phyloP scores from a whole-genome alignment of 2,329 filamentous ascomycete species.

The Chrysoporthe deuterocubensis region DNA sequence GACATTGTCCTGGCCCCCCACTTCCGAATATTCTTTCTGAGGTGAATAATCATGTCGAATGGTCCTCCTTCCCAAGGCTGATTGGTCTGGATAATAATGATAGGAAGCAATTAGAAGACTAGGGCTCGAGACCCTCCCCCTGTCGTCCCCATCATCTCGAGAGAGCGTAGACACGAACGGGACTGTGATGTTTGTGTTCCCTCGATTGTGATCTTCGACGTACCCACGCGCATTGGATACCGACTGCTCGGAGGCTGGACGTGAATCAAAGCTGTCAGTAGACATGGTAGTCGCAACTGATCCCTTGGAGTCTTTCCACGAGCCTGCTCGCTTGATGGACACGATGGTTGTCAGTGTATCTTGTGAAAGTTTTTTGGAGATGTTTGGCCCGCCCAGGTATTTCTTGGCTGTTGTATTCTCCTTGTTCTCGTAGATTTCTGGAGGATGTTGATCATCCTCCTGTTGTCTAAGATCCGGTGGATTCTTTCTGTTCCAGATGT shows the following conservation, averaged over 20 bases:
- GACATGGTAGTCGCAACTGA: not conserved
- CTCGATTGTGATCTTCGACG: not conserved
- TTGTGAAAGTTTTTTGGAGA: not conserved
- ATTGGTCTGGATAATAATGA: not conserved
- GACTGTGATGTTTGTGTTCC: not conserved
- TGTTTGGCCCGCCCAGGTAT: not conserved
- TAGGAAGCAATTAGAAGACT: too few relatives aligned
- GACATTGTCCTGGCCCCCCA: not conserved
- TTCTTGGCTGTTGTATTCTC: not conserved
- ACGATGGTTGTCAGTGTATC: not conserved
- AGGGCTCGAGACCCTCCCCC: not conserved
- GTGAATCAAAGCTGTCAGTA: not conserved
- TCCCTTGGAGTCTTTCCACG: slow-evolving; percentile 1
- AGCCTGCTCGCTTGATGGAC: not conserved
- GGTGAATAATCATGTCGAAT: not conserved
- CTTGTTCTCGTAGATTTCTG: not conserved
- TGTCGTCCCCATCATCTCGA: not conserved
- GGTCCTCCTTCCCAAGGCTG: not conserved
- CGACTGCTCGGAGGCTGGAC: not conserved
- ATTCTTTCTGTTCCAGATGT: slow-evolving; percentile 22
- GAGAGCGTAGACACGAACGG: not conserved
- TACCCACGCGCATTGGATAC: not conserved
- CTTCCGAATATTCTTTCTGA: not conserved
- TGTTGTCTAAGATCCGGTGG: not conserved
- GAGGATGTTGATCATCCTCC: not conserved